Conservation (phyloP, 345 rosid genomes). For the Schrenkiella parvula region DNA sequence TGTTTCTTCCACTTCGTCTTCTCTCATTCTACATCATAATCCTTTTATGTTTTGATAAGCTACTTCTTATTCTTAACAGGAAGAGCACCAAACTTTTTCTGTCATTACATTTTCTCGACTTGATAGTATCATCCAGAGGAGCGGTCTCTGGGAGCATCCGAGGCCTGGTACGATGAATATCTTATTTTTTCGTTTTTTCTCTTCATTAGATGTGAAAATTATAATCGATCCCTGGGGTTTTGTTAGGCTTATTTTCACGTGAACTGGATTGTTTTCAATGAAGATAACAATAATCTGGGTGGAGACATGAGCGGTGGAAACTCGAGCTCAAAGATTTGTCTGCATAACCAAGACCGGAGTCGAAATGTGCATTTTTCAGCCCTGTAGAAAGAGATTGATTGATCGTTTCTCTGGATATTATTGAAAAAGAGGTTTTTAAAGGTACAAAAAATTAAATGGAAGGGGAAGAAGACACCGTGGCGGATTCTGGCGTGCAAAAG, state of each 20-base stretch:
- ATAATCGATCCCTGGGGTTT: not conserved
- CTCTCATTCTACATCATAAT: not conserved
- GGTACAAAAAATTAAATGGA: conserved; percentile 8
- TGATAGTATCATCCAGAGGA: not conserved
- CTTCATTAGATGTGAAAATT: not conserved
- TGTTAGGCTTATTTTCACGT: not conserved
- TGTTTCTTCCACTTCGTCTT: conserved; percentile 17
- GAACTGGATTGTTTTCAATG: not conserved
- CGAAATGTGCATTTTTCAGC: conserved; percentile 28
- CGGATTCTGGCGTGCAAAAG: conserved; percentile 25
- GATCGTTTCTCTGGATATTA: not conserved
- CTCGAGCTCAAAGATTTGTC: not conserved
- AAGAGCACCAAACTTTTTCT: conserved; percentile 3
- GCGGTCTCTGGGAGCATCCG: not conserved
- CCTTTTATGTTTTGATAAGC: no score
- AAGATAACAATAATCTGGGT: conserved; percentile 3
- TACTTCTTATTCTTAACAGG: not conserved
- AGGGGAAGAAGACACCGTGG: conserved; percentile 11
- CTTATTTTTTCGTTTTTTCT: not conserved
- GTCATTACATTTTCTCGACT: conserved; percentile 1
- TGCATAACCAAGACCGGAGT: not conserved
- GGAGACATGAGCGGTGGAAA: conserved; percentile 17
- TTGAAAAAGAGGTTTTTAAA: not conserved
- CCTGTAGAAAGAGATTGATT: not conserved
- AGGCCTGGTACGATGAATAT: not conserved